Base-by-base conservation (phyloP, 2,329 filamentous ascomycete genomes). In the Alternaria arborescens region DNA sequence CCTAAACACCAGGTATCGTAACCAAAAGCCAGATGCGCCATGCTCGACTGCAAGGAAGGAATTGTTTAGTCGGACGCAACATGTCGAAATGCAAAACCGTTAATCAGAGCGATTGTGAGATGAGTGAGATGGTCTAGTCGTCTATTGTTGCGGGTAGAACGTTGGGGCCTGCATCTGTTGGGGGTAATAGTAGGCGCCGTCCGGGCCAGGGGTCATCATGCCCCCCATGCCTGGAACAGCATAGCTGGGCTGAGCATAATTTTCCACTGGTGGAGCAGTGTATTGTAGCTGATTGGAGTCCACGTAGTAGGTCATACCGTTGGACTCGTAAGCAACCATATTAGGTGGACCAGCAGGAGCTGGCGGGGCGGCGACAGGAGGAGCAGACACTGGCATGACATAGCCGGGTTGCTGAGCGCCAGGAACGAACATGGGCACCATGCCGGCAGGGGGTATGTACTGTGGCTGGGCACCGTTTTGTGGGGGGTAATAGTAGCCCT, bases 241-340 rank as follows among this genome's bases (percentile, higher is more conserved):
- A 70, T 89, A 92, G 56, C 73, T 79, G 8, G 76, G 67, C 43
- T 75, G 82, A 75, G 72, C 60, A 44, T 77, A 79, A 20, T 65
- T 69, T 53, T 78, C 76, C 28, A 87, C 81, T 1, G 85, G 81
- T 26, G 87, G 82, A 2, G 69, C 65, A 16, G 72, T 54, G 36
- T 78, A 77, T 18, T 18, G 36, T 48, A 94, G 82, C 73, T 93
- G 90, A n/a, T 89, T 85, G 8, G 92, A 86, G 73, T 97, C 91
- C 71, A 93, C 94, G 77, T 97, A 99, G 78, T 97, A 98, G 1
- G 97, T 93, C 86, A 96, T 98, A 63, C 95, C 95, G 69, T 97
- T 97, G 65, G 90, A 89, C 81, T 98, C 94, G 77, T 97, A 94
- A 0, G 93, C 92, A 20, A 90, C 85, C 58, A 87, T 86, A 18